These are phyloP conservation scores for Limnomonas spitsbergensis DNA, from an alignment of 139 green algal genomes.

Conservation along the genomic window DNA sequence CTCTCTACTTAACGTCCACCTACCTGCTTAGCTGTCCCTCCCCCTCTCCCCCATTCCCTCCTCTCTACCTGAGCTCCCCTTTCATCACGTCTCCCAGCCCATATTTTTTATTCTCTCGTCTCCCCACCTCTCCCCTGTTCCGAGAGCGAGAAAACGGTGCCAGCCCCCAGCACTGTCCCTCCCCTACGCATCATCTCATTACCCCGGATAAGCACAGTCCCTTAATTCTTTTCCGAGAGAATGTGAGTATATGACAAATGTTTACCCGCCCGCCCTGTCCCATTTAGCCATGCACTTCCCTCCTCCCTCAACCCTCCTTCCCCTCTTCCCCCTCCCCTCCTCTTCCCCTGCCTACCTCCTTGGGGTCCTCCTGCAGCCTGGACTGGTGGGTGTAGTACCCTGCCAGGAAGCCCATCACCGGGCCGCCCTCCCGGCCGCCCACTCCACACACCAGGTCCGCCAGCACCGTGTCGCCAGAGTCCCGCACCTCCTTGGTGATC, in stretches of 20 bases:
- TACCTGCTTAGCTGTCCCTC: too few species aligned
- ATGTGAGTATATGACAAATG: neutral
- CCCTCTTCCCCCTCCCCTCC: neutral
- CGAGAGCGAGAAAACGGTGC: too few species aligned
- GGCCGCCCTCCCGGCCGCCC: neutral
- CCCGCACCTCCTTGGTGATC: neutral
- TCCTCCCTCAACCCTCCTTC: neutral
- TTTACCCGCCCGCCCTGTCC: too few species aligned
- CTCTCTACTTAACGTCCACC: too few species aligned
- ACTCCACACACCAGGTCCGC: neutral
- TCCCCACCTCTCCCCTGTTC: too few species aligned
- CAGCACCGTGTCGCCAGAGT: neutral
- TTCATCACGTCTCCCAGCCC: too few species aligned
- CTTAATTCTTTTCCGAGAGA: constrained; percentile 3
- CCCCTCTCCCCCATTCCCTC: too few species aligned
- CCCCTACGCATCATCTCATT: too few species aligned
- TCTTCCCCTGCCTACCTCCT: neutral
- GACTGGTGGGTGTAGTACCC: neutral
- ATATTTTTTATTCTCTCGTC: too few species aligned
- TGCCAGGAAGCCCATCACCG: neutral
- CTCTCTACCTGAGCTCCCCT: too few species aligned
- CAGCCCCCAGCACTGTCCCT: too few species aligned
- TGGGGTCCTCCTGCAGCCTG: neutral
- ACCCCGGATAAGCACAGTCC: neutral
- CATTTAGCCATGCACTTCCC: neutral